phyloP scores from a whole-genome alignment of 352 stramenopile genomes.

The Phytophthora cactorum region DNA sequence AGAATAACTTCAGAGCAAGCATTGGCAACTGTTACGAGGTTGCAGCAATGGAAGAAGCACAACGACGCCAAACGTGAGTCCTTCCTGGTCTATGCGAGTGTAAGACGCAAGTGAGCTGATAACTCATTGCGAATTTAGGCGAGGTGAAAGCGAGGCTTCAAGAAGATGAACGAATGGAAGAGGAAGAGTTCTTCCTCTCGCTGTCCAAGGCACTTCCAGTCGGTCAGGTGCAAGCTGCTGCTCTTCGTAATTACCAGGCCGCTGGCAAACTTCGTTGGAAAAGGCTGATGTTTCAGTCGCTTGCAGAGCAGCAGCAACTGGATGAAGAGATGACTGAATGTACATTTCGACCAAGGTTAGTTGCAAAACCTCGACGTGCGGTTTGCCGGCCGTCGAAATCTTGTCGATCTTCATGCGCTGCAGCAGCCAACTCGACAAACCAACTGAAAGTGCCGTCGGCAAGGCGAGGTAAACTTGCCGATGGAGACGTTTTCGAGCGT shows the following conservation, averaged over 20 bases:
- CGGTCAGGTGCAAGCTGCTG: neutral
- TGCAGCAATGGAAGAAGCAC: slow-evolving; percentile 11
- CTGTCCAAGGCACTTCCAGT: slow-evolving; percentile 6
- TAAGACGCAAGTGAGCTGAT: slow-evolving; percentile 3
- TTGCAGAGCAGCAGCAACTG: no score
- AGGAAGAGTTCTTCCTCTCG: slow-evolving; percentile 35
- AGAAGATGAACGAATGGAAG: slow-evolving; percentile 18
- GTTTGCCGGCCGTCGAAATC: neutral
- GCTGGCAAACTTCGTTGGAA: no score
- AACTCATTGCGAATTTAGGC: slow-evolving; percentile 10
- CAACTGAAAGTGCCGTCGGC: no score
- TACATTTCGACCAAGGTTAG: slow-evolving; percentile 43
- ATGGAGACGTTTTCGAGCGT: slow-evolving; percentile 35
- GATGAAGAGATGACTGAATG: slow-evolving; percentile 17
- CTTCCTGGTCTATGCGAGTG: neutral
- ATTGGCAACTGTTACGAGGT: slow-evolving; percentile 7
- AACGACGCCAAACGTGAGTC: slow-evolving; percentile 29
- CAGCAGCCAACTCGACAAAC: neutral
- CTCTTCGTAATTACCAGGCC: neutral
- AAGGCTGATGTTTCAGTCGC: no score
- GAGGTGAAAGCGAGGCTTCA: slow-evolving; percentile 25
- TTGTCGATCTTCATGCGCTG: slow-evolving; percentile 10
- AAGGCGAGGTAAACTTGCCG: neutral
- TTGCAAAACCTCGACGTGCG: slow-evolving; percentile 15
- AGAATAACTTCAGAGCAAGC: slow-evolving; percentile 4